Evolutionary conservation across 2,329 filamentous ascomycete genomes (phyloP).

Genomic region (Aspergillus aculeatinus): DNA sequence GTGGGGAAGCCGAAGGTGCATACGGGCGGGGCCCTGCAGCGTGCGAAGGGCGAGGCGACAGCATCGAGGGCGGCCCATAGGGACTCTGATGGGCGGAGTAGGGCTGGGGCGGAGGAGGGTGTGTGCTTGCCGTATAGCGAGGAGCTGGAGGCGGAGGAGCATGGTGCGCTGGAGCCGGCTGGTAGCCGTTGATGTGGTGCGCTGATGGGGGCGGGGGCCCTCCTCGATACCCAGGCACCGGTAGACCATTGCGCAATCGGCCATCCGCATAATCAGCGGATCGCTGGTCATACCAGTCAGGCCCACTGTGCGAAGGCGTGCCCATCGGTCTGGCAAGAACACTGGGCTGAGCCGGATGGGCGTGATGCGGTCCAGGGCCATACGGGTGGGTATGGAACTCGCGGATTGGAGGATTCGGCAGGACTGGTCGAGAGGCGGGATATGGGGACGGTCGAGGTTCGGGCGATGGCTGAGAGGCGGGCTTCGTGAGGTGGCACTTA

Average conservation of each 20-base stretch:
- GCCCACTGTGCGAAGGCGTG: slow-evolving; percentile 27
- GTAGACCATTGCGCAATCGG: slow-evolving; percentile 36
- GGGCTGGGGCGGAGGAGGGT: slow-evolving; percentile 36
- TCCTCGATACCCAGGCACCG: slow-evolving; percentile 29
- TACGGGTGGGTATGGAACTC: slow-evolving; percentile 34
- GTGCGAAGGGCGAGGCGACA: slow-evolving; percentile 37
- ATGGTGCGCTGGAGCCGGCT: slow-evolving; percentile 31
- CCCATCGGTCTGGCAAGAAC: slow-evolving; percentile 32
- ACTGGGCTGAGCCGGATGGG: slow-evolving; percentile 26
- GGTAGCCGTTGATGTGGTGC: slow-evolving; percentile 54
- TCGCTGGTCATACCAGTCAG: slow-evolving; percentile 39
- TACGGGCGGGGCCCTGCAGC: slow-evolving; percentile 34
- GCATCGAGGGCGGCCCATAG: slow-evolving; percentile 36
- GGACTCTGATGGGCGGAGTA: slow-evolving; percentile 39
- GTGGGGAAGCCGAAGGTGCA: slow-evolving; percentile 38
- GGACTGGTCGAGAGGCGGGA: slow-evolving; percentile 33
- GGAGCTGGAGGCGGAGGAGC: slow-evolving; percentile 29
- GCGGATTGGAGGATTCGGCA: slow-evolving; percentile 33
- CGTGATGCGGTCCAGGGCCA: slow-evolving; percentile 30
- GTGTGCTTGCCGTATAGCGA: slow-evolving; percentile 33
- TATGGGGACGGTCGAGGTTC: slow-evolving; percentile 39
- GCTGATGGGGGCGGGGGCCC: slow-evolving; percentile 52
- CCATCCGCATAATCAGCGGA: slow-evolving; percentile 30
- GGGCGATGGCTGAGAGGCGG: slow-evolving; percentile 30
- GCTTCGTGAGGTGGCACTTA: slow-evolving; percentile 62